Base-by-base conservation (phyloP, 2,329 filamentous ascomycete species). In the Didymella lethalis region DNA sequence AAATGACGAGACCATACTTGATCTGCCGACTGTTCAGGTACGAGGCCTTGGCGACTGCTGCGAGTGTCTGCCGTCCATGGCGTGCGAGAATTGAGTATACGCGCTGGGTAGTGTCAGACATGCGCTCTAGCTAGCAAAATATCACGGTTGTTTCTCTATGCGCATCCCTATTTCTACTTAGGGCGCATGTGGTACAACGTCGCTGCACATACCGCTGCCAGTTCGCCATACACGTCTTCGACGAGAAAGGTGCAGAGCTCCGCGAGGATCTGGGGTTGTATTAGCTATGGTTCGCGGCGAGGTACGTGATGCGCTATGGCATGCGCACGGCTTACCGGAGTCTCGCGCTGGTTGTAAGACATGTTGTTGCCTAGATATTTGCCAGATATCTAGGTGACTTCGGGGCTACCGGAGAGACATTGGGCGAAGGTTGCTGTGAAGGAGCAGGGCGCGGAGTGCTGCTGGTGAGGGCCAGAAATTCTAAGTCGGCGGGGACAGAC, bases 161-260 rank as follows among this genome's bases (percentile, higher is more conserved):
- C 50, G 41, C 41, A 29, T 23, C 29, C 12, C 10, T 18, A 8
- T 26, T 53, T 18, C 32, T 38, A 26, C 16, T 38, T 20, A 29
- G 14, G 4, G 50, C 50, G 32, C 50, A 45, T 31, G 26, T 29
- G 29, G 38, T 38, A 25, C 38, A 43, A 26, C 16, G 44, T 31
- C 36, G 36, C 45, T 41, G 34, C 52, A 65, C 65, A 38, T 90
- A 97, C 94, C 75, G 92, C 92, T 63, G 93, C 92, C 59, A 98
- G 87, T 80, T 96, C 91, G 74, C 95, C 95, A 78, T 95, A 94
- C 59, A 91, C 85, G 76, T 97, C 93, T 75, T 93, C 88, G 64
- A 98, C 89, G 64, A 97, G 85, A 75, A 96, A 88, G 81, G 89
- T 86, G 83, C 92, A 97, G 74, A 98, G 91, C 86, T 97, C 92